These are phyloP conservation scores for Plantago major DNA, from an alignment of 257 asterid genomes.

Conservation along the genomic window DNA sequence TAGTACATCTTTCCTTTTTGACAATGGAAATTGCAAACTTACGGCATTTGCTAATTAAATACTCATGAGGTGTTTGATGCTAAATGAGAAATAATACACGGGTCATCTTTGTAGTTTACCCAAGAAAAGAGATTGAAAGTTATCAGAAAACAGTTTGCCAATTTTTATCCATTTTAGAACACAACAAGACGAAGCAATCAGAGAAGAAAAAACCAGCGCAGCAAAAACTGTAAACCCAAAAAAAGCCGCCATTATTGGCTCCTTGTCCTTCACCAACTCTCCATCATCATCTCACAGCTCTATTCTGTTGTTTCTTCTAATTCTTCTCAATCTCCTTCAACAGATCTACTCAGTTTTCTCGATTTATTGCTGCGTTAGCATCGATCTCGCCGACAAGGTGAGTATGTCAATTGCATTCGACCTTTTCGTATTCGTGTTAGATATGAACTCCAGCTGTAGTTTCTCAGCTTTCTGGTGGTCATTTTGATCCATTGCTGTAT, in stretches of 20 bases:
- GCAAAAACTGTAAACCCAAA: background rate
- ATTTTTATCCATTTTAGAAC: background rate
- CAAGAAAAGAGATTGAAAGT: no score
- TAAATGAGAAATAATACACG: no score
- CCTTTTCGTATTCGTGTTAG: background rate
- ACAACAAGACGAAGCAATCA: background rate
- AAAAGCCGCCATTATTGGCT: slow-evolving; percentile 28
- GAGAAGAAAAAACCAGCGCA: background rate
- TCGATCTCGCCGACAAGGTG: slow-evolving; percentile 22
- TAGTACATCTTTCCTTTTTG: no score
- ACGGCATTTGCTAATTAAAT: no score
- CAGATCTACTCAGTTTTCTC: slow-evolving; percentile 18
- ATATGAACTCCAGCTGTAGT: background rate
- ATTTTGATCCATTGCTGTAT: no score
- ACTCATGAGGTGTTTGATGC: no score
- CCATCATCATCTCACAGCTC: slow-evolving; percentile 17
- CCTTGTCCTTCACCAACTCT: slow-evolving; percentile 13
- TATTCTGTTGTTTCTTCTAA: background rate
- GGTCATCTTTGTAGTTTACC: no score
- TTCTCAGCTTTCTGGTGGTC: no score
- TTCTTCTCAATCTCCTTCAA: background rate
- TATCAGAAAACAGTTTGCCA: background rate
- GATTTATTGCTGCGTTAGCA: background rate
- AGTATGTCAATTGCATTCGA: background rate
- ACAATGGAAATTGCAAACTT: no score